phyloP scores from a whole-genome alignment of 306 rosid species.

The Sicyos edulis region DNA sequence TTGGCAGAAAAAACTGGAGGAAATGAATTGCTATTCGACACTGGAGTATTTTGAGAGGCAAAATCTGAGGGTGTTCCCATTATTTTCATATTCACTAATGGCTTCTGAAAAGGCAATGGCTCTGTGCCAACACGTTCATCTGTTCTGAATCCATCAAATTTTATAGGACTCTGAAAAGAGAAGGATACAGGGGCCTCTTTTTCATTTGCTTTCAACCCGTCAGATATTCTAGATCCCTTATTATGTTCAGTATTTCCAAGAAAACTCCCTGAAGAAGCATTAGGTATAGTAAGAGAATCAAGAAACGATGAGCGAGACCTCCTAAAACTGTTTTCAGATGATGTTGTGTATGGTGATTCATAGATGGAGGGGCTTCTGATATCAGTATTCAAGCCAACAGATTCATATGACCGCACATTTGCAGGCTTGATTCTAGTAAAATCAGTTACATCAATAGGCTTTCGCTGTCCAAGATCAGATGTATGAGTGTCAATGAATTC shows the following conservation, averaged over 20 bases:
- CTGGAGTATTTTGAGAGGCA: constrained; percentile 32
- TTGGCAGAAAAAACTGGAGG: constrained; percentile 31
- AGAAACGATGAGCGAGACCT: constrained; percentile 85
- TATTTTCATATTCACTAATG: constrained; percentile 38
- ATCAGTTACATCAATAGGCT: constrained; percentile 30
- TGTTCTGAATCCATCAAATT: constrained; percentile 36
- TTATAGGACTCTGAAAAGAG: constrained; percentile 40
- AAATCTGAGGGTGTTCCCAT: constrained; percentile 32
- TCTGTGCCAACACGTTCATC: constrained; percentile 33
- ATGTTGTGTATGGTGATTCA: constrained; percentile 32
- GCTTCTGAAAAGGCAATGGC: constrained; percentile 37
- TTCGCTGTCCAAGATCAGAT: constrained; percentile 35
- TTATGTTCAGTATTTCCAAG: constrained; percentile 35
- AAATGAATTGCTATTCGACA: constrained; percentile 30
- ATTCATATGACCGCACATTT: constrained; percentile 38
- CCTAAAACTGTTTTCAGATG: constrained; percentile 54
- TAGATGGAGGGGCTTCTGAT: constrained; percentile 24
- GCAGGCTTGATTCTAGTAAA: constrained; percentile 32
- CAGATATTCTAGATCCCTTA: constrained; percentile 37
- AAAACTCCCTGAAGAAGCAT: constrained; percentile 47
- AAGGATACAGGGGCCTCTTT: constrained; percentile 34
- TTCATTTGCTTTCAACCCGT: constrained; percentile 33
- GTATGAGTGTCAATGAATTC: constrained; percentile 34
- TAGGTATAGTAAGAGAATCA: constrained; percentile 60
- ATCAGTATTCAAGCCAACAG: constrained; percentile 34